Base-by-base conservation (phyloP, 1,284 basidiomycete genomes). In the Ganoderma meredithae region DNA sequence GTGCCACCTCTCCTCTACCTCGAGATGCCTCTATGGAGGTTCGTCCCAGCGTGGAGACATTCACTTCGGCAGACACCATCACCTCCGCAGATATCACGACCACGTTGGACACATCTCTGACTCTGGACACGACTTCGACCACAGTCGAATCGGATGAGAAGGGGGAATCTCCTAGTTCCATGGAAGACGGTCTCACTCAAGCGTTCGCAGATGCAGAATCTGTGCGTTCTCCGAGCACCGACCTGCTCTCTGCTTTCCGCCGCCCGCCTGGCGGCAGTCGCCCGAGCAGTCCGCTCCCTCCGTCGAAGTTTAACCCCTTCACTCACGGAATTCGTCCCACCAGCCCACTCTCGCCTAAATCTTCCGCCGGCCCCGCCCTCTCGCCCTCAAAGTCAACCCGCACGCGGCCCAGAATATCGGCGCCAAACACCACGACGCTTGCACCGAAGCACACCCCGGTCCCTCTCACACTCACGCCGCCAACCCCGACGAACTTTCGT, bases 171-270 rank as follows among this genome's bases (percentile, higher is more conserved):
- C 8, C 44, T 27, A 22, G 60, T 19, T 70, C 69, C 12, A 36
- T 33, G 1, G 72, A 74, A 7, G 74, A 6, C 6, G 36, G 73
- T 31, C 72, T 79, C 39, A 76, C 75, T 27, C 68, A 60, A 25
- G 76, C 77, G 4, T 79, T 79, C 71, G 69, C 69, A n/a, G 77
- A 78, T 53, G 78, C 76, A 0, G 73, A 77, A 56, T 78, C 76
- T 22, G 74, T 78, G 13, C 75, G 77, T n/a, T 73, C 74, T 5
- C 77, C 78, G 0, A 78, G 77, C 66, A 75, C 74, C 41, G 77
- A 79, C 59, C 69, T 77, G 31, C 70, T 79, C 12, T 73, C 76
- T 7, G 73, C 75, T 3, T 78, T 79, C 70, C 72, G 74, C 53
- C 69, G 71, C 19, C 31, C 62, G 12, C 68, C 59, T 13, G 60